A percentile compares a stretch with the other conserved stretches of the same genome.
phyloP scores from a whole-genome alignment of 2,329 filamentous ascomycete species.

The Falciphora oryzae region DNA sequence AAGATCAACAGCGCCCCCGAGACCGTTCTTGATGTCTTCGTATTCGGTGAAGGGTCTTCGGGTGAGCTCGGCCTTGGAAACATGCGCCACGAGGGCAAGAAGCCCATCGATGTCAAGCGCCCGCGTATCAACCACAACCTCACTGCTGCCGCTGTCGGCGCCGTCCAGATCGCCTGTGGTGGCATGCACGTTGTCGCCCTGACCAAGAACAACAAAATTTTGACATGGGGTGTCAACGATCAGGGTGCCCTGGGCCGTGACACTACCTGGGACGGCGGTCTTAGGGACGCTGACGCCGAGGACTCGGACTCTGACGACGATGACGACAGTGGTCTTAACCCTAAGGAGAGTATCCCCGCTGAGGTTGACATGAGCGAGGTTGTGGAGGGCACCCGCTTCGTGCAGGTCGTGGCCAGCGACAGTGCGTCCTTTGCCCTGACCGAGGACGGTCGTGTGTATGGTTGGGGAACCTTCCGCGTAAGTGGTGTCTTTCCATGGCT shows the following conservation, averaged over 20 bases:
- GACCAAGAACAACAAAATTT: conserved; percentile 73
- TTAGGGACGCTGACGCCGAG: conserved; percentile 46
- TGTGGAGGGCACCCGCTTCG: conserved; percentile 27
- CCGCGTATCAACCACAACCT: conserved; percentile 64
- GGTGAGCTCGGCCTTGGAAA: conserved; percentile 77
- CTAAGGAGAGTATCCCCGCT: conserved; percentile 56
- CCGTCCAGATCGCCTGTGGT: conserved; percentile 71
- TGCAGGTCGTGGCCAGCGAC: conserved; percentile 66
- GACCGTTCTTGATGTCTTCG: conserved; percentile 64
- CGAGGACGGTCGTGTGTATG: conserved; percentile 68
- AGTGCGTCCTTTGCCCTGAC: conserved; percentile 73
- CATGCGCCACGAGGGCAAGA: conserved; percentile 53
- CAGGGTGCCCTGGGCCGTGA: conserved; percentile 73
- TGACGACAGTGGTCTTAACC: conserved; percentile 47
- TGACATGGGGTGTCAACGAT: conserved; percentile 87
- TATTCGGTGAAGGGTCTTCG: conserved; percentile 74
- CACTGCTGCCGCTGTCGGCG: conserved; percentile 48
- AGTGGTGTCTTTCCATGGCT: conserved; percentile 10
- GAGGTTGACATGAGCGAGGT: conserved; percentile 43
- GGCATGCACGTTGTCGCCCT: conserved; percentile 78
- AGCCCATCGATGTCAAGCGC: conserved; percentile 65
- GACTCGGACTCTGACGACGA: conserved; percentile 33
- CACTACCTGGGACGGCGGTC: conserved; percentile 56
- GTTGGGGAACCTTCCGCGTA: conserved; percentile 75
- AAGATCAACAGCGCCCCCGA: conserved; percentile 59